A percentile compares a stretch with the other conserved stretches of the same genome.
These are phyloP conservation scores for Trapa bicornis DNA, from an alignment of 345 rosid genomes.

Conservation along the genomic window DNA sequence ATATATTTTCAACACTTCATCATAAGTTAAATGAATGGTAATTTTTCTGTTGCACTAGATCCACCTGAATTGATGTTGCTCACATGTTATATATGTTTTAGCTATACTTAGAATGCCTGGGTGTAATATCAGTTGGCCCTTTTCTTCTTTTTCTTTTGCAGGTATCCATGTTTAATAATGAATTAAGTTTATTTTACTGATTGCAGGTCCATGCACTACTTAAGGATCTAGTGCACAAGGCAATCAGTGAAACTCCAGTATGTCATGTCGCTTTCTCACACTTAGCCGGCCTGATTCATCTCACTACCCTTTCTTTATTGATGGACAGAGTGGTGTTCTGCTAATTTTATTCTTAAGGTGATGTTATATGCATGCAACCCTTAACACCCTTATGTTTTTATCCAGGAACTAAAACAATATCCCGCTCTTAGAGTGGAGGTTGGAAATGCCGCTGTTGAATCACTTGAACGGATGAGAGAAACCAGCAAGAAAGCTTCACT, in stretches of 20 bases:
- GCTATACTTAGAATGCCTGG: no score
- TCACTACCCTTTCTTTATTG: not conserved
- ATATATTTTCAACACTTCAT: not conserved
- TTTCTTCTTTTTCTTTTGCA: no score
- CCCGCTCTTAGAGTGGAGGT: slow-evolving; percentile 93
- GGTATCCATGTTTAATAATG: no score
- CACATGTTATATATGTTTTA: not conserved
- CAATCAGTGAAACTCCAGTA: slow-evolving; percentile 76
- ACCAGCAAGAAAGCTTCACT: slow-evolving; percentile 84
- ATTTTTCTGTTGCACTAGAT: not conserved
- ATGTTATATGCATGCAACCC: not conserved
- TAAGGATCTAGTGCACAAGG: slow-evolving; percentile 93
- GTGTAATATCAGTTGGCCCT: no score
- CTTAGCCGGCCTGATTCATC: not conserved
- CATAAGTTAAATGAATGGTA: not conserved
- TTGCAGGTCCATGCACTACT: slow-evolving; percentile 74
- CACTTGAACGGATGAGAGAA: slow-evolving; percentile 83
- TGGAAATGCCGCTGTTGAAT: slow-evolving; percentile 74
- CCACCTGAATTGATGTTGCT: not conserved
- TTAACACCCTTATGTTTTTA: not conserved
- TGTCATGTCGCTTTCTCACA: slow-evolving; percentile 6
- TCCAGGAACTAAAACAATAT: slow-evolving; percentile 90
- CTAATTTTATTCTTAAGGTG: not conserved
- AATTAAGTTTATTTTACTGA: slow-evolving; percentile 5
- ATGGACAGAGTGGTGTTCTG: not conserved